These are phyloP conservation scores for Solanum chmielewskii DNA, from an alignment of 257 asterid genomes.

Conservation along the genomic window DNA sequence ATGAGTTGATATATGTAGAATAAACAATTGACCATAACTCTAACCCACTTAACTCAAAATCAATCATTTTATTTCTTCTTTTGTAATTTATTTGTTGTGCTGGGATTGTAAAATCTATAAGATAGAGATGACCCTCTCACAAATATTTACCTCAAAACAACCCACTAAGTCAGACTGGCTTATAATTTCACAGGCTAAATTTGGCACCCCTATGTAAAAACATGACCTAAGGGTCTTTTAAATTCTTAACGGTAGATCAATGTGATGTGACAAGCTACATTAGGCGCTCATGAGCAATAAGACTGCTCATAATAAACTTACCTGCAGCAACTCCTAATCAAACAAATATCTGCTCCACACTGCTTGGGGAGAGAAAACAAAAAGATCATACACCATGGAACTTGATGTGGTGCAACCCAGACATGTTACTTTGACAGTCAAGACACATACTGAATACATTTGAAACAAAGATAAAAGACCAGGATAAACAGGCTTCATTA, in stretches of 20 bases:
- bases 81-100: background rate
- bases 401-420: background rate
- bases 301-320: background rate
- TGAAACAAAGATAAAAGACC: background rate
- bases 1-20: no score
- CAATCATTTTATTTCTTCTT: background rate
- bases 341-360: background rate
- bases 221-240: background rate
- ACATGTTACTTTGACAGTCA: background rate
- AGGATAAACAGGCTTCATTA: background rate
- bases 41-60: background rate
- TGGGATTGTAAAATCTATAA: background rate
- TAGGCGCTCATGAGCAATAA: background rate
- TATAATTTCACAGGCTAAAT: background rate
- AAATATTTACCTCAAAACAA: background rate
- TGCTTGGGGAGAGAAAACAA: background rate
- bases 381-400: background rate
- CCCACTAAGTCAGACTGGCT: background rate
- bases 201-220: no score
- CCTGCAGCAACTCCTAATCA: background rate
- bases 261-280: background rate
- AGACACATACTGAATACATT: background rate
- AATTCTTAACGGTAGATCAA: background rate
- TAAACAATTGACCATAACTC: background rate
- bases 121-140: background rate